These are phyloP conservation scores for Suillus luteus DNA, from an alignment of 768 basidiomycete species.

Conservation along the genomic window DNA sequence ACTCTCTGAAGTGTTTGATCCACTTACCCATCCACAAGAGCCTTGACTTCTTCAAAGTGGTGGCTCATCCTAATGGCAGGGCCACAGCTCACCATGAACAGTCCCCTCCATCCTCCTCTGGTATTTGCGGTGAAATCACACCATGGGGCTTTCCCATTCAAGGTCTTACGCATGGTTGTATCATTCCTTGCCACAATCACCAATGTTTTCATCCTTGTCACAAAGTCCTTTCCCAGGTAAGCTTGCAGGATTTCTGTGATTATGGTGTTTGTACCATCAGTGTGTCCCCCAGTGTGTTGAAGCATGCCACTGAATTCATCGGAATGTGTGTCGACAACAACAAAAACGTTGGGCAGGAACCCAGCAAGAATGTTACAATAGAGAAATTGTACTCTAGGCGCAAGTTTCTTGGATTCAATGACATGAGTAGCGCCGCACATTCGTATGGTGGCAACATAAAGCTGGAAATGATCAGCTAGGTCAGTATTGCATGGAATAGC, in stretches of 20 bases:
- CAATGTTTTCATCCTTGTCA: too few species aligned
- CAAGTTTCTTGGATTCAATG: background rate
- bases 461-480: too few species aligned
- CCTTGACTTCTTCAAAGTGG: too few species aligned
- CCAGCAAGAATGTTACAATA: background rate
- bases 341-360: background rate
- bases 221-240: background rate
- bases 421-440: background rate
- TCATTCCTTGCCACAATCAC: too few species aligned
- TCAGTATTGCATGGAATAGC: too few species aligned
- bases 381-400: background rate
- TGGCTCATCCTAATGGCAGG: background rate
- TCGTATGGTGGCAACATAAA: background rate
- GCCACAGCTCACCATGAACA: background rate
- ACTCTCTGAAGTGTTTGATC: accelerated
- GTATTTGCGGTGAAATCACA: too few species aligned
- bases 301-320: background rate
- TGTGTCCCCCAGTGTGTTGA: background rate
- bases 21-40: too few species aligned
- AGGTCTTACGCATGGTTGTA: background rate
- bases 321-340: background rate
- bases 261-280: background rate
- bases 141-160: too few species aligned
- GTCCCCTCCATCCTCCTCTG: background rate
- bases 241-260: background rate